Evolutionary conservation across 2,329 filamentous ascomycete species (phyloP).

Genomic region (Colletotrichum theobromicola): DNA sequence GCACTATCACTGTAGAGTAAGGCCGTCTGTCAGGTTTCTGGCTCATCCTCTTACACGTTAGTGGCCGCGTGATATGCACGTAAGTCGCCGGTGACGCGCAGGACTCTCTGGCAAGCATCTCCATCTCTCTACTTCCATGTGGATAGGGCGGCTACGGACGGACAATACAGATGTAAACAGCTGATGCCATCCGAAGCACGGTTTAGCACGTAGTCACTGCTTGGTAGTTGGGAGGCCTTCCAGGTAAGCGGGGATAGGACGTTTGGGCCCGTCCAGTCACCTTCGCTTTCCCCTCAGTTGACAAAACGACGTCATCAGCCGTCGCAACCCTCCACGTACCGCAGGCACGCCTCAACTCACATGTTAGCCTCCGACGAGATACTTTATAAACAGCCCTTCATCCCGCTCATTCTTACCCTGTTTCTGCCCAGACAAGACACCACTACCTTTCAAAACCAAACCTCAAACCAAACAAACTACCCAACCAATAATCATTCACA

Average conservation of each 20-base stretch:
- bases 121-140: neutral
- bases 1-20: neutral
- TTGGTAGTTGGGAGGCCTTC: slow-evolving; percentile 11
- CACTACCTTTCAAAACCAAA: neutral
- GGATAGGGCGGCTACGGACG: neutral
- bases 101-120: slow-evolving; percentile 1
- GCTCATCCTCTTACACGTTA: neutral
- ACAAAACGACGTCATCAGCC: slow-evolving; percentile 19
- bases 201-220: neutral
- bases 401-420: neutral
- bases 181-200: neutral
- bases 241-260: slow-evolving; percentile 1
- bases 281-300: neutral
- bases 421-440: neutral
- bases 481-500: neutral
- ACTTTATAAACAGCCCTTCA: slow-evolving; percentile 10
- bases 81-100: slow-evolving; percentile 13
- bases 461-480: neutral
- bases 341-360: slow-evolving; percentile 8
- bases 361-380: slow-evolving; percentile 5
- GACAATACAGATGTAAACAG: neutral
- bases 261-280: neutral
- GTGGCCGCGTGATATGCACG: slow-evolving; percentile 10
- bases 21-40: slow-evolving; percentile 8
- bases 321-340: slow-evolving; percentile 10